These are phyloP conservation scores for Penicillium concentricum DNA, from an alignment of 2,329 filamentous ascomycete genomes.

Conservation along the genomic window DNA sequence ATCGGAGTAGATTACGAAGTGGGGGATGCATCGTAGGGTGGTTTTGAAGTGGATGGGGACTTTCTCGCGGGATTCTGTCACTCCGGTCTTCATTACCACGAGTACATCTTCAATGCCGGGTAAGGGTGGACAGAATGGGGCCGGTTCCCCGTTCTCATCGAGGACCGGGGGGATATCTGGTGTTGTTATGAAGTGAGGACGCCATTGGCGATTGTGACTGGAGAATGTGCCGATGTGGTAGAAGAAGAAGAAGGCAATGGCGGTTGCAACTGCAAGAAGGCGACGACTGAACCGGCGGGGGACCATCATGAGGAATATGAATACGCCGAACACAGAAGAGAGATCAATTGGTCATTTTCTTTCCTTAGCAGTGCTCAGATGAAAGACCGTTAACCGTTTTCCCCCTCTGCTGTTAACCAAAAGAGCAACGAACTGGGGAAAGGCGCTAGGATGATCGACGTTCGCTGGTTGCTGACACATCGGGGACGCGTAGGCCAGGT, in stretches of 20 bases:
- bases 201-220: slow-evolving; percentile 7
- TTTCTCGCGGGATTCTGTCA: slow-evolving; percentile 56
- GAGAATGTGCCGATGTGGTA: slow-evolving; percentile 62
- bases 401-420: slow-evolving; percentile 1
- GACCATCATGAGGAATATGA: slow-evolving; percentile 35
- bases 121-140: slow-evolving; percentile 31
- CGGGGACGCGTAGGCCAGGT: slow-evolving; percentile 12
- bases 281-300: slow-evolving; percentile 41
- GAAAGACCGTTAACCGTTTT: neutral
- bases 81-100: slow-evolving; percentile 59
- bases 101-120: slow-evolving; percentile 53
- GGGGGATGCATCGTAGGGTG: slow-evolving; percentile 55
- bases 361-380: neutral
- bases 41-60: slow-evolving; percentile 56
- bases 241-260: slow-evolving; percentile 57
- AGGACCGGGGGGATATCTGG: slow-evolving; percentile 7
- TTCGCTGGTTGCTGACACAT: slow-evolving; percentile 18
- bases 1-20: slow-evolving; percentile 60
- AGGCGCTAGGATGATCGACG: slow-evolving; percentile 14
- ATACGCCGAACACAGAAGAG: slow-evolving; percentile 9
- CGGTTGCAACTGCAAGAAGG: slow-evolving; percentile 51
- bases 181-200: slow-evolving; percentile 9
- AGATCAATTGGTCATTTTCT: slow-evolving; percentile 14
- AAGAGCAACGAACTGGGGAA: slow-evolving; percentile 4
- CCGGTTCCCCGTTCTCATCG: slow-evolving; percentile 14